Evolutionary conservation across 192 early-diverging fungal species (phyloP), one percentile per base, ranked within the genome.

Genomic region (Entophlyctis helioformis): DNA sequence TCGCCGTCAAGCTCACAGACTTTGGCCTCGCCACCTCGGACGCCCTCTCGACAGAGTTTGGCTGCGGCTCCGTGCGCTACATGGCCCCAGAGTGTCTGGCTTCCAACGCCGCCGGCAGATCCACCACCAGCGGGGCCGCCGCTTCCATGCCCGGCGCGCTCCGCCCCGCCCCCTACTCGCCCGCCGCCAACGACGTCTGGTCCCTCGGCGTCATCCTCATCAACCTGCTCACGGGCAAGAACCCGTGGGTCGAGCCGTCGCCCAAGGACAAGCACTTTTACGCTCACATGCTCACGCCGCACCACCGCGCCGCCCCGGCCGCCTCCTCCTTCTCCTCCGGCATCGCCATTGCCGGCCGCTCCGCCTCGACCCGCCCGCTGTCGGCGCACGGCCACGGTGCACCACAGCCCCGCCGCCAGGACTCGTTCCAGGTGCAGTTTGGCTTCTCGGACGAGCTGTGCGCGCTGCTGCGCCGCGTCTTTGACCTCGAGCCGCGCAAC

Each of bases 21-120:
- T 96, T 96, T 81, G 92, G 92, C 4, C 75, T 96, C n/a, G 85
- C 87, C 13, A 93, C 93, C 19, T 67, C 70, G 44, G 71, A 88
- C 35, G 55, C 55, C 1, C 71, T 65, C 62, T 88, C 84, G 15
- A 63, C 64, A 26, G 93, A 93, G 48, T 83, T 87, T 42, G 89
- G 91, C 12, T 88, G 87, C 58, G 93, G 93, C 1, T 81, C 78
- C 36, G 78, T 86, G 21, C 80, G 87, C 45, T 96, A 96, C 63
- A 85, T 96, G 72, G 83, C 87, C 12, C 91, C 91, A 35, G 85
- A 87, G 47, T 67, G 66, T 39, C 52, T 71, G 18, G 56, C 15
- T 34, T 34, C 32, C 7, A 34, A 34, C 32, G 7, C 32, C 32
- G 32, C 15, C 32, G 7, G 32, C 32, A 10, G 8, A 34, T 10